Conservation (phyloP, 2,329 filamentous ascomycete genomes). For the Colletotrichum scovillei region DNA sequence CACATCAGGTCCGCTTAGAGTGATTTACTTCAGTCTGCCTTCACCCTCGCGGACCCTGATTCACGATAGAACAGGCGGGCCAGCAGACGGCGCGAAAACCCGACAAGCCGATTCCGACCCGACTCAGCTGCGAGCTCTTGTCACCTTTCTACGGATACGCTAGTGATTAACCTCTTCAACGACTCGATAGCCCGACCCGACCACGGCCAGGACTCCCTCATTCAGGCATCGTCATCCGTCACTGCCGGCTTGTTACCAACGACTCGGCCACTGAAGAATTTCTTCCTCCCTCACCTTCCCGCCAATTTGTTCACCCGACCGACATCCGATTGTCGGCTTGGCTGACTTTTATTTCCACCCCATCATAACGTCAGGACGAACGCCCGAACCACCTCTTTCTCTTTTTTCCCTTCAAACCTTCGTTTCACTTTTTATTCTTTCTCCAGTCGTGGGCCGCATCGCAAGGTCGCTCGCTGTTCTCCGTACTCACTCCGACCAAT, state of each 20-base stretch:
- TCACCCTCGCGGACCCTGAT: background rate
- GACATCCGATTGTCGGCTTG: background rate
- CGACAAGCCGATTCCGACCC: slow-evolving; percentile 1
- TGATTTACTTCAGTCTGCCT: background rate
- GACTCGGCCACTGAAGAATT: background rate
- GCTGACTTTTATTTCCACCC: slow-evolving; percentile 4
- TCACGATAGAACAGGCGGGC: background rate
- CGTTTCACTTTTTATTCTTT: slow-evolving; percentile 31
- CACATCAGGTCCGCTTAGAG: background rate
- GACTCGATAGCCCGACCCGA: background rate
- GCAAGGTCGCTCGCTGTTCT: slow-evolving; percentile 4
- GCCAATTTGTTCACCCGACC: background rate
- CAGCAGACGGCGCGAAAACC: background rate
- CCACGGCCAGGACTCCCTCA: background rate
- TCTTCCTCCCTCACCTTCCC: background rate
- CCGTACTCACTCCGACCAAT: background rate
- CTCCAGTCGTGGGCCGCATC: slow-evolving; percentile 11
- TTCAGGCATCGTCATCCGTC: background rate
- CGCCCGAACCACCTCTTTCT: slow-evolving; percentile 20
- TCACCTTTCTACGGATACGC: background rate
- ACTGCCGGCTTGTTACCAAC: background rate
- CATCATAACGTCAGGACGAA: slow-evolving; percentile 28
- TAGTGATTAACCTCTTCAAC: background rate
- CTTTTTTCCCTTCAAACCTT: slow-evolving; percentile 13
- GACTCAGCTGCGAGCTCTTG: background rate